A percentile compares a stretch with the other conserved stretches of the same genome.
phyloP scores from a whole-genome alignment of 169 alveolate genomes.

The Plasmodium sp. region DNA sequence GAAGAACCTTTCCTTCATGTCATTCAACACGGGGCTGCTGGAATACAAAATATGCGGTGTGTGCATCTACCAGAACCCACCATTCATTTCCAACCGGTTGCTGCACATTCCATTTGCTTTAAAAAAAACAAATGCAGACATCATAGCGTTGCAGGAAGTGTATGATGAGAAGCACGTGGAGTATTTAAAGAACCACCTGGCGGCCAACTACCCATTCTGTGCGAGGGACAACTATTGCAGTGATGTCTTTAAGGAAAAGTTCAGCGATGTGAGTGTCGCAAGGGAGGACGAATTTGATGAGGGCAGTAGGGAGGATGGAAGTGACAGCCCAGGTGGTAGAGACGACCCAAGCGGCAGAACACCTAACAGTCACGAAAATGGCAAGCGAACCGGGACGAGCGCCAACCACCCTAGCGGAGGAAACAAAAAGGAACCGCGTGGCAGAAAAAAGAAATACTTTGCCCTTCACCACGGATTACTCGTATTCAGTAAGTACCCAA shows the following conservation, averaged over 20 bases:
- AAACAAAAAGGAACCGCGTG: neutral
- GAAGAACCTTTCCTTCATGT: slow-evolving; percentile 83
- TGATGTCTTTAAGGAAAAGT: neutral
- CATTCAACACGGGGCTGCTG: slow-evolving; percentile 91
- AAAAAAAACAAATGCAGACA: slow-evolving; percentile 88
- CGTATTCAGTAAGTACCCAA: slow-evolving; percentile 91
- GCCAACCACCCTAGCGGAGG: neutral
- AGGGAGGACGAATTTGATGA: neutral
- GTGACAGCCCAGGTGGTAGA: neutral
- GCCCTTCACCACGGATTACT: slow-evolving; percentile 90
- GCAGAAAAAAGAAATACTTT: slow-evolving; percentile 20
- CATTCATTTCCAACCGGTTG: slow-evolving; percentile 88
- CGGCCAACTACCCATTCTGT: slow-evolving; percentile 86
- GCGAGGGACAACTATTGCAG: slow-evolving; percentile 79
- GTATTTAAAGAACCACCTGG: slow-evolving; percentile 83
- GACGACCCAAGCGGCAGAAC: neutral
- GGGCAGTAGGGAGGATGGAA: neutral
- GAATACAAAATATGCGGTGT: slow-evolving; percentile 90
- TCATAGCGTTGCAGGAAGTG: slow-evolving; percentile 92
- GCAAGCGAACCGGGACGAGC: neutral
- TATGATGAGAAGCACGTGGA: slow-evolving; percentile 88
- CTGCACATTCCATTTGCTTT: slow-evolving; percentile 89
- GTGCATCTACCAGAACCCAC: slow-evolving; percentile 91
- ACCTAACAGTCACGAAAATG: neutral
- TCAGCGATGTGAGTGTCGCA: neutral